phyloP scores from a whole-genome alignment of 352 stramenopile species.

The Phytopythium delawarense region DNA sequence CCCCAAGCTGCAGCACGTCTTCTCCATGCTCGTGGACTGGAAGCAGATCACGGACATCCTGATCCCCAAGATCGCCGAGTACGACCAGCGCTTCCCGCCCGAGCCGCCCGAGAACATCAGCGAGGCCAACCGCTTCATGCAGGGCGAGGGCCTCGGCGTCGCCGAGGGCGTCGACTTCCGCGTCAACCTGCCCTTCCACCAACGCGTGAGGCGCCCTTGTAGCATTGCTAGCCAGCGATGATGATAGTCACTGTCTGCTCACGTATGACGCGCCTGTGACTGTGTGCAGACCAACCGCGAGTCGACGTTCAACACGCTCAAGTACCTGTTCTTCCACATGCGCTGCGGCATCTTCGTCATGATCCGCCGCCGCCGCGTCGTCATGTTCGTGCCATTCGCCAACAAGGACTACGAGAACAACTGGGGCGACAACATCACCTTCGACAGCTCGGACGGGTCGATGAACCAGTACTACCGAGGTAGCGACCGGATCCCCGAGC shows the following conservation, averaged over 20 bases:
- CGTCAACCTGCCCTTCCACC: conserved; percentile 93
- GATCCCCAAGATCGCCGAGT: conserved; percentile 75
- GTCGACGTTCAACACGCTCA: conserved; percentile 94
- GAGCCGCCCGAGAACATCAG: conserved; percentile 31
- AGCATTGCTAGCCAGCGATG: no score
- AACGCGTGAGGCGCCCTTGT: conserved; percentile 23
- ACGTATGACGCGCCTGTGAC: neutral
- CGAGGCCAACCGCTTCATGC: conserved; percentile 60
- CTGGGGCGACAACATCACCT: conserved; percentile 91
- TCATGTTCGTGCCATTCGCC: conserved; percentile 97
- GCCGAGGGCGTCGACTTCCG: conserved; percentile 66
- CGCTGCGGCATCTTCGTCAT: conserved; percentile 98
- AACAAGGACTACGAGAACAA: conserved; percentile 98
- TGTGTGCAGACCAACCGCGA: conserved; percentile 55
- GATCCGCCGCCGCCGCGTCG: conserved; percentile 93
- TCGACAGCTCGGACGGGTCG: conserved; percentile 87
- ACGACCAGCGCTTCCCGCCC: conserved; percentile 60
- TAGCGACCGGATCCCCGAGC: conserved; percentile 11
- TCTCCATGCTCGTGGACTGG: conserved; percentile 91
- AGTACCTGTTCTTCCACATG: conserved; percentile 99
- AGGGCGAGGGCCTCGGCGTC: conserved; percentile 45
- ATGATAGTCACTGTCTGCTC: neutral
- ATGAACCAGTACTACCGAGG: conserved; percentile 91
- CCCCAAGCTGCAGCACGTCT: conserved; percentile 88
- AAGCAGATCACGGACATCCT: conserved; percentile 70